phyloP scores from a whole-genome alignment of 768 basidiomycete genomes.

The Serendipita sp. region DNA sequence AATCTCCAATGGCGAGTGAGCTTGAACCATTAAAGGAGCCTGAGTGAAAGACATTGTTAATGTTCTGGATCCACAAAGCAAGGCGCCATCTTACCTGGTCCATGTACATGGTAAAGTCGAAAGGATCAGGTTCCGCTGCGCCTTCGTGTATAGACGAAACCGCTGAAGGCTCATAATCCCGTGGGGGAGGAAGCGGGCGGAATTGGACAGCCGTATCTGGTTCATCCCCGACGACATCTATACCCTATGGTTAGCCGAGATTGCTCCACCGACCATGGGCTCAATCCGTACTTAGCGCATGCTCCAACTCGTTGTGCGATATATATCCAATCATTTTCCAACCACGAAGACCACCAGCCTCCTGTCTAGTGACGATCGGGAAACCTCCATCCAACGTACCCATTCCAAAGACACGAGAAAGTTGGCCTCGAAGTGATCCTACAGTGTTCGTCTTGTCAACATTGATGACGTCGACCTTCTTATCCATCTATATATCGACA shows the following conservation, averaged over 20 bases:
- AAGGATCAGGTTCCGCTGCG: slow-evolving; percentile 30
- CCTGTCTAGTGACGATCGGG: slow-evolving; percentile 47
- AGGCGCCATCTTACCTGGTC: slow-evolving; percentile 41
- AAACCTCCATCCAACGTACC: slow-evolving; percentile 72
- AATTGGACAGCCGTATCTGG: slow-evolving; percentile 54
- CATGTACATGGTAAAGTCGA: slow-evolving; percentile 80
- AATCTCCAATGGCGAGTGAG: slow-evolving; percentile 77
- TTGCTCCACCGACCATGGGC: neutral
- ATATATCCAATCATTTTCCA: slow-evolving; percentile 76
- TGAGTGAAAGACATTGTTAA: slow-evolving; percentile 16
- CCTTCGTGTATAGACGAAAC: slow-evolving; percentile 11
- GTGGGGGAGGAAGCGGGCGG: slow-evolving; percentile 18
- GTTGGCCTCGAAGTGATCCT: slow-evolving; percentile 50
- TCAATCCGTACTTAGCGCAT: slow-evolving; percentile 52
- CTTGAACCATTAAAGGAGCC: slow-evolving; percentile 77
- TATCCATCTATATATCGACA: slow-evolving; percentile 35
- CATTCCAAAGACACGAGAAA: slow-evolving; percentile 38
- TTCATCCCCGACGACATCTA: slow-evolving; percentile 61
- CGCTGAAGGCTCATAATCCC: slow-evolving; percentile 8
- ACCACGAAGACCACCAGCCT: slow-evolving; percentile 26
- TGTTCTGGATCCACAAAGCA: neutral
- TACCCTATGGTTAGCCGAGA: neutral
- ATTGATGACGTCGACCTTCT: slow-evolving; percentile 51
- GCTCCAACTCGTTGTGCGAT: slow-evolving; percentile 83
- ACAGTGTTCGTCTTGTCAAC: slow-evolving; percentile 65